Base-by-base conservation (phyloP, 2,329 filamentous ascomycete genomes). In the Escovopsis sp. region DNA sequence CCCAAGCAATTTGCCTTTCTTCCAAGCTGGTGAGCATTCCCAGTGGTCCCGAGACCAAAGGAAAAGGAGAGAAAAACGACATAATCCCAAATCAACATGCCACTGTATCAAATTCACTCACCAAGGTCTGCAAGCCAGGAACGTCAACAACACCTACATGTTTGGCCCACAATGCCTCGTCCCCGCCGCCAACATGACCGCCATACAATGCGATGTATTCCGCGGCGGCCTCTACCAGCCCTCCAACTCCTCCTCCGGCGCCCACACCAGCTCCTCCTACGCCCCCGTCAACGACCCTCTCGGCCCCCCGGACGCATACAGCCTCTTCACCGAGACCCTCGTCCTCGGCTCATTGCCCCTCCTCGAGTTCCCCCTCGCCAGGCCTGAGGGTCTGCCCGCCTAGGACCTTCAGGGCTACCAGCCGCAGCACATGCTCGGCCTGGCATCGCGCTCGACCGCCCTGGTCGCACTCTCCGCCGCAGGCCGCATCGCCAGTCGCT, bases 361-460 rank as follows among this genome's bases (percentile, higher is more conserved):
- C 12, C 13, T 34, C 12, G 15, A 36, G 11, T 41, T 43, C 15
- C 31, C 37, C 3, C 28, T 44, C 12, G 39, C 33, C 8, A 32
- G 27, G 13, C 36, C 43, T 2, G 11, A 35, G 10, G 16, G 35
- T 12, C 12, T 27, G 0, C 19, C 12, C 10, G 4, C n/a, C 0
- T 44, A 38, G 42, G 33, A 33, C 1, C 25, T 36, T 2, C 27
- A 41, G 14, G 39, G 35, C 4, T 27, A 35, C n/a, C 11, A 33
- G 2, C 35, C 40, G 0, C 34, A 41, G 31, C 35, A 45, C 31
- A 38, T 44, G 11, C 29, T 45, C 9, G 43, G 43, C 12, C 31
- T 45, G 25, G 39, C 27, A n/a, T n/a, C n/a, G 2, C 37, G 32
- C 14, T 45, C 42, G 2, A 43, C 39, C 1, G 15, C 41, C 13